A percentile compares a stretch with the other conserved stretches of the same genome.
Conservation (phyloP, 2,329 filamentous ascomycete species). For the Penicillium sumatraense region DNA sequence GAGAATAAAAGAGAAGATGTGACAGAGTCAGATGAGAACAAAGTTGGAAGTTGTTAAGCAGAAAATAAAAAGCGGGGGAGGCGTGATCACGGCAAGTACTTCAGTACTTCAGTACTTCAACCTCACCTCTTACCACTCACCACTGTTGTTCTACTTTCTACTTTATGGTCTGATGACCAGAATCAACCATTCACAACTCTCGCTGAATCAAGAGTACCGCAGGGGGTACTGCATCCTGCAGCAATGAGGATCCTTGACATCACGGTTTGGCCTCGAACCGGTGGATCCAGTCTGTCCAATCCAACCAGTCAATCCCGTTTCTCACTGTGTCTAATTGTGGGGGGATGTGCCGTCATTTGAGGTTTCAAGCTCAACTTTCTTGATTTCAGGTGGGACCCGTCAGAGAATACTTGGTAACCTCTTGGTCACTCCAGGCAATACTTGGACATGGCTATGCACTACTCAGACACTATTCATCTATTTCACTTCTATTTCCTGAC, state of each 20-base stretch:
- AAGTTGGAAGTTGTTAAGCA: background rate
- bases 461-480: too few relatives aligned
- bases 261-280: background rate
- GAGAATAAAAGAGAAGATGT: background rate
- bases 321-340: background rate
- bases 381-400: constrained; percentile 1
- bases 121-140: too few relatives aligned
- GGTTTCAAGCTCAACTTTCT: background rate
- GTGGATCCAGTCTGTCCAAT: background rate
- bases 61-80: background rate
- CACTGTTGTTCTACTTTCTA: too few relatives aligned
- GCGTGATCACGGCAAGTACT: too few relatives aligned
- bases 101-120: too few relatives aligned
- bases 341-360: background rate
- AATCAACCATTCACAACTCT: background rate
- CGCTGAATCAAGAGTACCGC: too few relatives aligned
- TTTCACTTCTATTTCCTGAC: too few relatives aligned
- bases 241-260: constrained; percentile 2
- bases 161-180: constrained; percentile 6
- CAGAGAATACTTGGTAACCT: too few relatives aligned
- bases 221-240: background rate
- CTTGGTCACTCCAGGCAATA: too few relatives aligned
- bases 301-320: too few relatives aligned
- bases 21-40: background rate
- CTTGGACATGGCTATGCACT: too few relatives aligned